These are phyloP conservation scores for Clohesyomyces aquaticus DNA, from an alignment of 495 filamentous ascomycete genomes.

Conservation along the genomic window DNA sequence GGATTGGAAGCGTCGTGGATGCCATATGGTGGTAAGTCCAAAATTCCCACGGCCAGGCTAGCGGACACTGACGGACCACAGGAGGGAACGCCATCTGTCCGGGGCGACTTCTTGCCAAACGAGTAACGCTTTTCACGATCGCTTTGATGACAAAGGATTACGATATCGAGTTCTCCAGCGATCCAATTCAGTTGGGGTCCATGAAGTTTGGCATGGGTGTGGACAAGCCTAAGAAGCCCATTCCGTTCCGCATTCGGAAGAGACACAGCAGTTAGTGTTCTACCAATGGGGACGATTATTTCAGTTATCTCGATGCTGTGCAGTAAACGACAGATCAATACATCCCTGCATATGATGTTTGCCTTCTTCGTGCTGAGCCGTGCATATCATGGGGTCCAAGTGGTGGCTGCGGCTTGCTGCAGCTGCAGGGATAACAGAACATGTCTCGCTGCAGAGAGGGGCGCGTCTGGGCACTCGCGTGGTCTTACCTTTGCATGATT, in stretches of 20 bases:
- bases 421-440: conserved; percentile 1
- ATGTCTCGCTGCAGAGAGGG: neutral
- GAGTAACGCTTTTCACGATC: conserved; percentile 3
- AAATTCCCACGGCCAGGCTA: neutral
- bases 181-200: conserved; percentile 9
- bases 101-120: conserved; percentile 19
- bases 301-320: neutral
- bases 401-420: neutral
- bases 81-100: conserved; percentile 18
- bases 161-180: conserved; percentile 12
- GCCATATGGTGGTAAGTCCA: conserved; percentile 22
- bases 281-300: neutral
- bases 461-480: neutral
- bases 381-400: neutral
- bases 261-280: neutral
- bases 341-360: no score
- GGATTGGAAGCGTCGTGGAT: conserved; percentile 19
- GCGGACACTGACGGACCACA: conserved; percentile 4
- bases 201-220: conserved; percentile 8
- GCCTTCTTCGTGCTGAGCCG: no score
- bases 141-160: conserved; percentile 9
- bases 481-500: no score
- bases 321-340: neutral
- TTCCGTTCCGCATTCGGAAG: conserved; percentile 10
- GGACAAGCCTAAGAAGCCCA: neutral